These are phyloP conservation scores for Colletotrichum horii DNA, from an alignment of 2,329 filamentous ascomycete species.

Conservation along the genomic window DNA sequence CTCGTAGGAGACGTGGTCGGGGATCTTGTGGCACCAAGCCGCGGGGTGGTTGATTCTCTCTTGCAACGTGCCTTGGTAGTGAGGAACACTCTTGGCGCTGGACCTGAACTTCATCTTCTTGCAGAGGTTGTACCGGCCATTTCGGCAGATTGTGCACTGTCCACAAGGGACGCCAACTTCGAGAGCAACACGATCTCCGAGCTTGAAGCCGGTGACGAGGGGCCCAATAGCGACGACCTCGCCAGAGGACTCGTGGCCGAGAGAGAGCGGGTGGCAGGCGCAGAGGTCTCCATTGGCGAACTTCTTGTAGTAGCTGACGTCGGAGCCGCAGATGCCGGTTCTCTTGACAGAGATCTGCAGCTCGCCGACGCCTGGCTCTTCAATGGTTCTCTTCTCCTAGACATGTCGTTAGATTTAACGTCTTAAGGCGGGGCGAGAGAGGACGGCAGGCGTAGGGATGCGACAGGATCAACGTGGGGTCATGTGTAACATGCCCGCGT, in stretches of 20 bases:
- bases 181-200: conserved; percentile 64
- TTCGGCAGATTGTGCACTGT: conserved; percentile 54
- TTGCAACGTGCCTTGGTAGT: conserved; percentile 67
- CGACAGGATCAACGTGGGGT: conserved; percentile 23
- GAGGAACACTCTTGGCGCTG: conserved; percentile 67
- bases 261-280: conserved; percentile 67
- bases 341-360: conserved; percentile 69
- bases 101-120: conserved; percentile 66
- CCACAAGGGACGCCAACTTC: conserved; percentile 63
- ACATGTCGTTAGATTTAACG: conserved; percentile 21
- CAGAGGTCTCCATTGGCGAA: conserved; percentile 75
- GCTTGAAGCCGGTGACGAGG: conserved; percentile 53
- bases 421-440: conserved; percentile 1
- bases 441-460: neutral
- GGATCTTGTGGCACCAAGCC: conserved; percentile 69
- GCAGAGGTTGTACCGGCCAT: conserved; percentile 66
- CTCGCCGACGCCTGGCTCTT: conserved; percentile 54
- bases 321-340: conserved; percentile 73
- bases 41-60: conserved; percentile 68
- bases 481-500: conserved; percentile 32
- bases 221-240: conserved; percentile 62
- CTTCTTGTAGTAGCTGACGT: conserved; percentile 75
- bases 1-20: conserved; percentile 62
- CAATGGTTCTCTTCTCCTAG: conserved; percentile 57
- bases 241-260: conserved; percentile 68